Evolutionary conservation across 2,329 filamentous ascomycete genomes (phyloP), one percentile per base, ranked within the genome.

Genomic region (Ascomycota sp.): DNA sequence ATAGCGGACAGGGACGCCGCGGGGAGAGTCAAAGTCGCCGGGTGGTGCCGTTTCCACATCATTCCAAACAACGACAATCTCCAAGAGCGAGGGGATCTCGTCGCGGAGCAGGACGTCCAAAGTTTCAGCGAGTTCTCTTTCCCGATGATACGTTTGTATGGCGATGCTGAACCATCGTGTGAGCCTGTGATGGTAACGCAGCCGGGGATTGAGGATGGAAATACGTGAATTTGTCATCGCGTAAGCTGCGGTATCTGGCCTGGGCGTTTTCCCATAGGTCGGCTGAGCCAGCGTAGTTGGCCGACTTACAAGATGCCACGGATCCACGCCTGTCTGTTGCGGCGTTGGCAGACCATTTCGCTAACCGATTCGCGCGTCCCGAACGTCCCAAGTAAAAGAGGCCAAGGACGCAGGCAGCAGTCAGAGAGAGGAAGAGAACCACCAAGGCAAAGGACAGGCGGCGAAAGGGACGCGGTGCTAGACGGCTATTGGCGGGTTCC

Each of bases 51-150:
- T 40, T 9, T 53, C 50, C 24, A 51, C 37, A 29, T 56, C 46
- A 36, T 55, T 55, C 54, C 54, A 57, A 26, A 57, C 42, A 11
- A 57, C 30, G 29, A 55, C 50, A n/a, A 57, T 41, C 33, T 57
- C 54, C 10, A 41, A 41, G 4, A 57, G 49, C 0, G 54, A 57
- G 9, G 53, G 52, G 4, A 57, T 48, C 6, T 48, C 34, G 12
- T 45, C 38, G 10, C 29, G 33, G 6, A 54, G 40, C 12, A 57
- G 42, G 0, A 36, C 35, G 3, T 38, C 29, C 1, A 57, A 42
- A 1, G 51, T 54, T 24, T 42, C 34, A 30, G 49, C 44, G 7
- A 57, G 47, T 33, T 54, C 48, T 30, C 49, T 46, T 9, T 52
- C 50, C n/a, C 54, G 49, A 10, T 43, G 46, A 31, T 51, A 55